Evolutionary conservation across 2,329 filamentous ascomycete species (phyloP).

Genomic region (Fusarium sp.): DNA sequence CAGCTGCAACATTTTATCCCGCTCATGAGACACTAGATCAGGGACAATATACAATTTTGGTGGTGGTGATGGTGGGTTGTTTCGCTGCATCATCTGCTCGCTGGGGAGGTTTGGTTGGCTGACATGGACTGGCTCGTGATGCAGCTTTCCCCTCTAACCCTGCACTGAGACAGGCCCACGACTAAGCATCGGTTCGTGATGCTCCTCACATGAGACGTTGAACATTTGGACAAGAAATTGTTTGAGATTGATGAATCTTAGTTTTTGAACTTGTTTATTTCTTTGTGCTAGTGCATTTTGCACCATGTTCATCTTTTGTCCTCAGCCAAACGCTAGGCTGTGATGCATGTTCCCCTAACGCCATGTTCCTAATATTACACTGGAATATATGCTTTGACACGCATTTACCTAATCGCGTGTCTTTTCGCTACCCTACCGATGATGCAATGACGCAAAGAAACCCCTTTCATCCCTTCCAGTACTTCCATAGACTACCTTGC

Average conservation of each 20-base stretch:
- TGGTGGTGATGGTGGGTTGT: conserved; percentile 31
- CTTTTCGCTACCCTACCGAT: background rate
- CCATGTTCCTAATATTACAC: conserved; percentile 20
- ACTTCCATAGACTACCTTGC: conserved; percentile 14
- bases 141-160: conserved; percentile 25
- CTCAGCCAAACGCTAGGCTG: conserved; percentile 19
- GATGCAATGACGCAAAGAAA: conserved; percentile 4
- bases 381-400: conserved; percentile 15
- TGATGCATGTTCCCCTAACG: conserved; percentile 21
- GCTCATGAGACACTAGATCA: conserved; percentile 34
- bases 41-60: background rate
- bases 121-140: conserved; percentile 32
- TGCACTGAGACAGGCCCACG: conserved; percentile 24
- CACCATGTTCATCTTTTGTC: conserved; percentile 9
- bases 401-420: conserved; percentile 1
- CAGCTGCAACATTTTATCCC: background rate
- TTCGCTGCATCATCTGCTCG: conserved; percentile 35
- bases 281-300: background rate
- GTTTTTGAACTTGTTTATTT: background rate
- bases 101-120: conserved; percentile 30
- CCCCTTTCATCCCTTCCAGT: conserved; percentile 1
- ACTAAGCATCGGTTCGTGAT: conserved; percentile 36
- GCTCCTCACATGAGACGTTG: conserved; percentile 38
- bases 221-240: background rate
- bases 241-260: conserved; percentile 12